Evolutionary conservation across 2,329 filamentous ascomycete genomes (phyloP).

Genomic region (Cladosporium oxysporum): DNA sequence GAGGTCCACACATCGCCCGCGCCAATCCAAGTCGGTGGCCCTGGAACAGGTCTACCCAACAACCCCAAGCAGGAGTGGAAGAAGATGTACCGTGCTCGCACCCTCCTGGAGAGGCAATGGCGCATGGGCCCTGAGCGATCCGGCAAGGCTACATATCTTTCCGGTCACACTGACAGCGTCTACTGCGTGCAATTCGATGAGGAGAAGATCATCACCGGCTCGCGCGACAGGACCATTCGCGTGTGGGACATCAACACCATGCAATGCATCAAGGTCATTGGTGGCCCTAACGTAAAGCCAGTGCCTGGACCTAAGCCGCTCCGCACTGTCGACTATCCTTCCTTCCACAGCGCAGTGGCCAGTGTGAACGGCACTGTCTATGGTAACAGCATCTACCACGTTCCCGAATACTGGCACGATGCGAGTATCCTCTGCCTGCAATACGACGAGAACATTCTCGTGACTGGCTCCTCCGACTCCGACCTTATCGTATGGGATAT

Average conservation of each 20-base stretch:
- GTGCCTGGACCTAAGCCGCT: conserved; percentile 45
- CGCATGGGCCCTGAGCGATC: conserved; percentile 61
- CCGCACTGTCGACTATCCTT: conserved; percentile 45
- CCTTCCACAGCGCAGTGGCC: conserved; percentile 42
- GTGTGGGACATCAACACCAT: conserved; percentile 94
- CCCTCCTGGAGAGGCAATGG: conserved; percentile 78
- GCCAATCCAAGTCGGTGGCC: conserved; percentile 51
- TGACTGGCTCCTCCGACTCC: conserved; percentile 90
- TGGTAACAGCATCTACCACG: conserved; percentile 50
- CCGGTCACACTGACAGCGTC: conserved; percentile 92
- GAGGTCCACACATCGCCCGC: conserved; percentile 48
- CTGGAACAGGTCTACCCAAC: conserved; percentile 52
- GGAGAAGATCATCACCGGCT: conserved; percentile 95
- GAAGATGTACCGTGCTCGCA: conserved; percentile 76
- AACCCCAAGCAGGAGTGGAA: conserved; percentile 76
- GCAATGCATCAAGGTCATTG: conserved; percentile 82
- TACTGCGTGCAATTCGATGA: conserved; percentile 99
- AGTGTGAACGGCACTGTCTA: conserved; percentile 50
- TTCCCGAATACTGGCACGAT: conserved; percentile 67
- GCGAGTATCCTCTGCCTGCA: conserved; percentile 94
- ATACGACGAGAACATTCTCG: conserved; percentile 88
- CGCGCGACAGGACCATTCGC: conserved; percentile 90
- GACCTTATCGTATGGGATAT: conserved; percentile 92
- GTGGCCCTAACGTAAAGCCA: conserved; percentile 66
- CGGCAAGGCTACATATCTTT: conserved; percentile 81